phyloP scores from a whole-genome alignment of 2,329 filamentous ascomycete genomes.

The Helicocarpus griseus region DNA sequence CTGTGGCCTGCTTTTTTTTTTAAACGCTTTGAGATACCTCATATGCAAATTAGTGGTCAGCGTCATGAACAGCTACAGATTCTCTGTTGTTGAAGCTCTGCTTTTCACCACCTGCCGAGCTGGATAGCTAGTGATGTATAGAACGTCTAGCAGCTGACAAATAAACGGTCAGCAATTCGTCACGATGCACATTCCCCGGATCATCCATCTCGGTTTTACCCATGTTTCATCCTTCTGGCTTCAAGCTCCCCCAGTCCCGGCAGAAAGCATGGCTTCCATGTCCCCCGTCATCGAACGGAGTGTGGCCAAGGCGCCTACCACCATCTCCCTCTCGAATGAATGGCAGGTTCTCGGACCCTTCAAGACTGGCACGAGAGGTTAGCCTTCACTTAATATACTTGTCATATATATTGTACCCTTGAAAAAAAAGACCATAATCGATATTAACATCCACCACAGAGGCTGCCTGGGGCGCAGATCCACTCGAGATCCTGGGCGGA shows the following conservation, averaged over 20 bases:
- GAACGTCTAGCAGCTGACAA: too few species aligned
- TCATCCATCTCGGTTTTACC: neutral
- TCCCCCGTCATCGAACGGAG: neutral
- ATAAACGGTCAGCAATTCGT: too few species aligned
- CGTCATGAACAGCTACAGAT: neutral
- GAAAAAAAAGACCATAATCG: too few species aligned
- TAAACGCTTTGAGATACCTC: too few species aligned
- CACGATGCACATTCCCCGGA: neutral
- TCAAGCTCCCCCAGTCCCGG: too few species aligned
- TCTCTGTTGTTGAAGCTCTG: neutral
- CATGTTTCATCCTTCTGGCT: neutral
- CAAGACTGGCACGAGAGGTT: slow-evolving; percentile 49
- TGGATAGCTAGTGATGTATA: neutral
- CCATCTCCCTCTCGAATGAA: slow-evolving; percentile 16
- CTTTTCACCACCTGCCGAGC: too few species aligned
- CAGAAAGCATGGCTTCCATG: neutral
- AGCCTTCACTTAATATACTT: slow-evolving; percentile 14
- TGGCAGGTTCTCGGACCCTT: slow-evolving; percentile 51
- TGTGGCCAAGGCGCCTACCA: neutral
- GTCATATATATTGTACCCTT: too few species aligned
- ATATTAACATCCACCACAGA: slow-evolving; percentile 28
- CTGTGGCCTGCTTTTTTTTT: too few species aligned
- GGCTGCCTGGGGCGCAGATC: slow-evolving; percentile 50
- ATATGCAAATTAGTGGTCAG: neutral
- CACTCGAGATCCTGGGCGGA: slow-evolving; percentile 44